Conservation (phyloP, 1,284 basidiomycete species). For the Heterobasidion occidentale region DNA sequence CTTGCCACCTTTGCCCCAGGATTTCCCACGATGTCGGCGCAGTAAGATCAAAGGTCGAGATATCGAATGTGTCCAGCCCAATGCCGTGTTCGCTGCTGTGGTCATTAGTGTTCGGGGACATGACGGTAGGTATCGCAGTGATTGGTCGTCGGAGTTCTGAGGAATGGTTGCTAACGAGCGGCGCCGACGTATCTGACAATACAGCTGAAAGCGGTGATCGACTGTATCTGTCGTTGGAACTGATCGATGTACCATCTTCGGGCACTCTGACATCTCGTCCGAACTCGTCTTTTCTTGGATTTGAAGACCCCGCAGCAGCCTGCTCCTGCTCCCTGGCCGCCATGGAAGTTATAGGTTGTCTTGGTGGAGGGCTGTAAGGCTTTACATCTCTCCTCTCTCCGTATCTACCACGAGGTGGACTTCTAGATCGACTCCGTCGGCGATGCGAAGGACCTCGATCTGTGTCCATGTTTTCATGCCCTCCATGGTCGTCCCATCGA, state of each 20-base stretch:
- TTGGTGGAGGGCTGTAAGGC: conserved; percentile 49
- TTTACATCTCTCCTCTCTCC: conserved; percentile 36
- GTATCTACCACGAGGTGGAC: conserved; percentile 49
- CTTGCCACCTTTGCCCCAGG: conserved; percentile 65
- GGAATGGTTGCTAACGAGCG: background rate
- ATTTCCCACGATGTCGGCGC: conserved; percentile 65
- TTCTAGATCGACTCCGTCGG: conserved; percentile 56
- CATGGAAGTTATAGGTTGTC: conserved; percentile 25
- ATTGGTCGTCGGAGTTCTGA: background rate
- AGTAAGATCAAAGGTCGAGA: conserved; percentile 61
- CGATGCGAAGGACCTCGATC: conserved; percentile 24
- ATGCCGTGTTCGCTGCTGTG: conserved; percentile 16
- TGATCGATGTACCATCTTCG: conserved; percentile 15
- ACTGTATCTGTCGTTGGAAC: conserved; percentile 7
- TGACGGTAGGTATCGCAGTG: background rate
- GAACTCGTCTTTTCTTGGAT: conserved; percentile 65
- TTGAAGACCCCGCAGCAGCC: conserved; percentile 14
- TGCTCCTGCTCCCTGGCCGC: conserved; percentile 11
- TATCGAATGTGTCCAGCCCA: conserved; percentile 62
- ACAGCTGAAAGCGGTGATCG: conserved; percentile 13
- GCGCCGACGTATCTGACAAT: background rate
- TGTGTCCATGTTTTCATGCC: conserved; percentile 29
- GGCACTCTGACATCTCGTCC: conserved; percentile 64
- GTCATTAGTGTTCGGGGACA: background rate
- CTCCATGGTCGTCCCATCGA: conserved; percentile 34